Evolutionary conservation across 495 filamentous ascomycete genomes (phyloP).

Genomic region (Xylaria castorea): DNA sequence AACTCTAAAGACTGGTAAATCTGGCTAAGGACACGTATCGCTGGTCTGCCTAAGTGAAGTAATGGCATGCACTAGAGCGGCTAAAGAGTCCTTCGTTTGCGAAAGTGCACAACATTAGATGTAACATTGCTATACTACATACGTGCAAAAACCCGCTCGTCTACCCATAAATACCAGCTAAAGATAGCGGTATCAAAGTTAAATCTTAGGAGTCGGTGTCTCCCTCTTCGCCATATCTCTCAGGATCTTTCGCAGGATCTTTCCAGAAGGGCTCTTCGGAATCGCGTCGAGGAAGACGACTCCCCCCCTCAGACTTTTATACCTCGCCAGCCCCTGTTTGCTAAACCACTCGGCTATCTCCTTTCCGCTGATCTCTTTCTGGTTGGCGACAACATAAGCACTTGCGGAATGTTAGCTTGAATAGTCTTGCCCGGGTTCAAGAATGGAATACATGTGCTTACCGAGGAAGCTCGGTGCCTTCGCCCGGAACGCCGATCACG

Average conservation of each 20-base stretch:
- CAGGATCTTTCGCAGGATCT: conserved; percentile 75
- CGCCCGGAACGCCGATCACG: conserved; percentile 73
- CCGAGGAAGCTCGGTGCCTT: conserved; percentile 74
- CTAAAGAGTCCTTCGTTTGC: not conserved
- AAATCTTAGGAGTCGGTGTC: conserved; percentile 25
- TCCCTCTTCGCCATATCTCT: conserved; percentile 43
- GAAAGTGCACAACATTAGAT: not conserved
- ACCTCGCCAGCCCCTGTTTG: conserved; percentile 61
- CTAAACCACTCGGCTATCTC: conserved; percentile 44
- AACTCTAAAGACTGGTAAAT: not conserved
- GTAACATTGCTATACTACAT: not conserved
- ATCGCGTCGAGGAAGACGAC: conserved; percentile 76
- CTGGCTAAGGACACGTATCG: not conserved
- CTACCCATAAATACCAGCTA: not conserved
- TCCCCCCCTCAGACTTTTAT: conserved; percentile 80
- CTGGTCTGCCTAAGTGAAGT: not conserved
- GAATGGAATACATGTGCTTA: conserved; percentile 5
- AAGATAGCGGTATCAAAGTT: not conserved
- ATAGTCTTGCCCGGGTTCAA: not conserved
- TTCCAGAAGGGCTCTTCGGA: conserved; percentile 82
- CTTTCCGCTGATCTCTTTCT: conserved; percentile 31
- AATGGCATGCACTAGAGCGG: not conserved
- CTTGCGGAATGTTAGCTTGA: conserved; percentile 36
- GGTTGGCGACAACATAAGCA: conserved; percentile 71
- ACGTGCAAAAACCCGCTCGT: not conserved